phyloP scores from a whole-genome alignment of 805 yeast species.

The Yamadazyma ubonensis region DNA sequence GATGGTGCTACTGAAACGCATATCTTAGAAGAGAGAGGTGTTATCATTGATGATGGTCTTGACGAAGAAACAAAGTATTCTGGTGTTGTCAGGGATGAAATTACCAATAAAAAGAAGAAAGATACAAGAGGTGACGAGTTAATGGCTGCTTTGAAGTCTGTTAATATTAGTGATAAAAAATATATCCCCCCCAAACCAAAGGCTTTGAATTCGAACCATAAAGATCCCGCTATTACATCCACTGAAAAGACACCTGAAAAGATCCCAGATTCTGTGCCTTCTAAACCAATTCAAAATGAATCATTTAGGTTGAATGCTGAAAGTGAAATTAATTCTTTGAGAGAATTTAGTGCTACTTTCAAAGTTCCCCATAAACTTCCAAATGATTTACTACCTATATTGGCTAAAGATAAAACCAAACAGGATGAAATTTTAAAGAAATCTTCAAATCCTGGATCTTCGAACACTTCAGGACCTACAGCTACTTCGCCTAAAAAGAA shows the following conservation, averaged over 20 bases:
- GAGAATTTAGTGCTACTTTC: conserved; percentile 78
- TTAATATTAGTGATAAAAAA: conserved; percentile 32
- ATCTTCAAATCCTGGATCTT: conserved; percentile 22
- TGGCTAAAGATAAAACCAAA: conserved; percentile 64
- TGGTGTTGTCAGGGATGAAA: conserved; percentile 65
- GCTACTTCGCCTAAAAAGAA: conserved; percentile 36
- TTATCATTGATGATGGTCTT: conserved; percentile 70
- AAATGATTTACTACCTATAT: conserved; percentile 63
- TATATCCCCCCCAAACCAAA: conserved; percentile 60
- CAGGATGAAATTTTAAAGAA: conserved; percentile 58
- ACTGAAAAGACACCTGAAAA: conserved; percentile 32
- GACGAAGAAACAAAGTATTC: conserved; percentile 97
- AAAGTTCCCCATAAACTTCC: conserved; percentile 67
- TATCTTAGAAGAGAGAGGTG: conserved; percentile 89
- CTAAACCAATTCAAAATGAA: conserved; percentile 33
- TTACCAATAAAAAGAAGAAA: conserved; percentile 2
- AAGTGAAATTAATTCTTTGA: conserved; percentile 66
- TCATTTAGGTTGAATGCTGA: conserved; percentile 49
- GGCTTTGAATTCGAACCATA: conserved; percentile 44
- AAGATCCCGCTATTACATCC: conserved; percentile 67
- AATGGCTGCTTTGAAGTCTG: conserved; percentile 46
- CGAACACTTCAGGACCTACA: conserved; percentile 3
- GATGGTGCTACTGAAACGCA: conserved; percentile 72
- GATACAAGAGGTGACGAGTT: conserved; percentile 45
- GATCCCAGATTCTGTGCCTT: conserved; percentile 33